Evolutionary conservation across 805 yeast genomes (phyloP), one percentile per base, ranked within the genome.

Genomic region (Zygoascus tannicola): DNA sequence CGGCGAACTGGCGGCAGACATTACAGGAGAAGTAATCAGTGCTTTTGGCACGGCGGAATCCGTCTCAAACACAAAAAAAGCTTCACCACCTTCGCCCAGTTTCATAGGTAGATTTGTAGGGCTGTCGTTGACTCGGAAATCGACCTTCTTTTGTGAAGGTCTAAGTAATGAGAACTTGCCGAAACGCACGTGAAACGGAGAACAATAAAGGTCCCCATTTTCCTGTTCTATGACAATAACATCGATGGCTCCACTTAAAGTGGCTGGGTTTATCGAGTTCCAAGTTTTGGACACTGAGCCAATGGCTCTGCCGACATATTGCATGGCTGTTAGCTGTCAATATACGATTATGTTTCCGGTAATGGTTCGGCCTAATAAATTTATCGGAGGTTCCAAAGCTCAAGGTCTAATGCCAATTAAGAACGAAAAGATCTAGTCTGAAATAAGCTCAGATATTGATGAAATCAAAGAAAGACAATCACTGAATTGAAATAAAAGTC

Each of bases 1-100:
- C 16, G 71, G 68, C n/a, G 70, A 65, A 8, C 66, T 52, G 41
- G 73, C 56, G 0, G 95, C 90, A 19, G 94, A 81, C 26, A 82
- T 65, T 22, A 87, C 92, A 0, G 97, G 97, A 0, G 95, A 85
- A 0, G 96, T 85, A 52, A 86, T 75, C 50, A 86, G 71, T 46
- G 82, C 82, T 44, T 72, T 69, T 1, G 96, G 95, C 20, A 92
- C 80, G 32, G 66, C 67, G 35, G 73, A 75, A 33, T 73, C 73
- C 1, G 96, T 83, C 56, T 87, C 95, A 65, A 92, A 90, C 35
- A 92, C 97, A 58, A 92, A 92, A 60, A 87, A 87, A 0, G 97
- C 98, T 63, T 92, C 98, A 12, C 98, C 98, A 5, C 94, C 95
- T 48, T 92, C 98, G 14, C 96, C 95, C 37, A 92, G 68, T 62